Base-by-base conservation (phyloP, 768 basidiomycete species). In the Phlebiopsis gigantea region DNA sequence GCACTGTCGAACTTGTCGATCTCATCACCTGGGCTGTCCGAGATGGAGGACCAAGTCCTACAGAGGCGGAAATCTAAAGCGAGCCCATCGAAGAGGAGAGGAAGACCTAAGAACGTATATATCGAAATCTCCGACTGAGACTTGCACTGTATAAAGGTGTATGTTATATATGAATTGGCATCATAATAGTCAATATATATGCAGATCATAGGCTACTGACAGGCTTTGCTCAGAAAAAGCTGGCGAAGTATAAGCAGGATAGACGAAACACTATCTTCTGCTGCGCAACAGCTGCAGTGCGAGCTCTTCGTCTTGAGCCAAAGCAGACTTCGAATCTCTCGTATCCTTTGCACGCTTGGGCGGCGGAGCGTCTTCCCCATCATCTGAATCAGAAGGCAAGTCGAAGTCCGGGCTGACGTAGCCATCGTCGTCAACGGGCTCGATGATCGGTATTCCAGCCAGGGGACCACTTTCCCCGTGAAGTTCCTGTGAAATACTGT, bases 361-460 rank as follows among this genome's bases (percentile, higher is more conserved):
- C 9, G 62, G 48, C 39, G 57, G 52, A 12, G 60, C 55, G 21
- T 61, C 43, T 17, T 29, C 55, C 30, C 55, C 64, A 65, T 76
- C 60, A 60, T 75, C 68, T 9, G 74, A 58, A 55, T 62, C 58
- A 60, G 66, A 69, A 1, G 75, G 73, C 21, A 85, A 61, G 60
- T 85, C 81, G 62, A 91, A 88, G 39, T 82, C 80, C 1, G 88
- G 90, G 0, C 84, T 86, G 9, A 83, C 78, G 67, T 88, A 87
- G 0, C 87, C 87, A 62, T 87, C 85, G 58, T 80, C 81, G 2
- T 66, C 75, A 22, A 71, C 65, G 19, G 73, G 72, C 17, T 75
- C 72, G 34, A 78, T 63, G 4, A 68, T 73, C 15, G 66, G 59
- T 9, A 17, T 17, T 39, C 24, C 44, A 2, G 50, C 31, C 19